Percentiles rank a stretch among this genome's conserved stretches.
Evolutionary conservation across 2,329 filamentous ascomycete genomes (phyloP).

Genomic region (Neodidymelliopsis sp.): DNA sequence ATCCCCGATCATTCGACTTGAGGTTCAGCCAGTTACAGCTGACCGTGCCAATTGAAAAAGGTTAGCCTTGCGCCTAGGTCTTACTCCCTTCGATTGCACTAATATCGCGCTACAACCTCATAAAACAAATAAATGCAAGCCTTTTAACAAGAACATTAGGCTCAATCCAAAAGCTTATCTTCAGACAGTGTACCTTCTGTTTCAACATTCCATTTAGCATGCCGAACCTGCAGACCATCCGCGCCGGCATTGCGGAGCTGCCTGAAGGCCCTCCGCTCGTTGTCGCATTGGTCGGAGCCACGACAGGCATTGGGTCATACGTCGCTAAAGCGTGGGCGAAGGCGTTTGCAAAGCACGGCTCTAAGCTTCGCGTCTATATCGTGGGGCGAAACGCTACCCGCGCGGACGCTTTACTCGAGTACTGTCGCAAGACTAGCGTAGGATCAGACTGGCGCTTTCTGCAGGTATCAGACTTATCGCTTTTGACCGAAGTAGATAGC

Average conservation of each 20-base stretch:
- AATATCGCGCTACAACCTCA: too few relatives aligned
- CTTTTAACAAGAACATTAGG: too few relatives aligned
- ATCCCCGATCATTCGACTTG: too few relatives aligned
- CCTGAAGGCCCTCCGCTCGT: slow-evolving; percentile 30
- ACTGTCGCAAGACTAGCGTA: slow-evolving; percentile 38
- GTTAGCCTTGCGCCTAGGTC: too few relatives aligned
- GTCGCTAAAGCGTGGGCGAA: slow-evolving; percentile 26
- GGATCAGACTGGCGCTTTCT: slow-evolving; percentile 46
- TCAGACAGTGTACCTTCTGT: background rate
- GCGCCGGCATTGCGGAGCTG: slow-evolving; percentile 22
- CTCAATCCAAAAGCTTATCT: too few relatives aligned
- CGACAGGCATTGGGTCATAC: slow-evolving; percentile 39
- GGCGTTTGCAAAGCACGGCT: slow-evolving; percentile 25
- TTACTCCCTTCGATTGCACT: too few relatives aligned
- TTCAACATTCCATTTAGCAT: slow-evolving; percentile 3
- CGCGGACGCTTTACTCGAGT: slow-evolving; percentile 36
- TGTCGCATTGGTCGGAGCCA: slow-evolving; percentile 30
- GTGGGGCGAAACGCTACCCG: slow-evolving; percentile 50
- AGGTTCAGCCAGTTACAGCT: too few relatives aligned
- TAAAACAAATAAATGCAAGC: too few relatives aligned
- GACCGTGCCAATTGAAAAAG: too few relatives aligned
- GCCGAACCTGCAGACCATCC: slow-evolving; percentile 27
- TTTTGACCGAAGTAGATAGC: slow-evolving; percentile 47
- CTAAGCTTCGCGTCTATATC: slow-evolving; percentile 51
- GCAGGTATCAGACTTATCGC: slow-evolving; percentile 38